phyloP scores from a whole-genome alignment of 495 filamentous ascomycete genomes.

The Acidomyces sp. region DNA sequence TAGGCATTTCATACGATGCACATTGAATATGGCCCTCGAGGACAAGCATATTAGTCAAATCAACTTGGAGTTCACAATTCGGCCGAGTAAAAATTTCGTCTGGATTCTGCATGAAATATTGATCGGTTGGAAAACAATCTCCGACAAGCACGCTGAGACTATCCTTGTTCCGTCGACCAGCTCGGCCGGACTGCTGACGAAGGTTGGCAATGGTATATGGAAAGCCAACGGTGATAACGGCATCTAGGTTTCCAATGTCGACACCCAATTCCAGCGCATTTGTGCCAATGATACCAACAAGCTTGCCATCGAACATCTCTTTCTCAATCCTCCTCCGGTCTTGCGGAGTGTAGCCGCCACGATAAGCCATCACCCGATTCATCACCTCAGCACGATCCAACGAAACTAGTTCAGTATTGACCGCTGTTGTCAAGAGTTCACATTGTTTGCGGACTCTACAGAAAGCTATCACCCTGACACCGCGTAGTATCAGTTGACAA shows the following conservation, averaged over 20 bases:
- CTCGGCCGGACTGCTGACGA: slow-evolving; percentile 86
- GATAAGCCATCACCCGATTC: slow-evolving; percentile 81
- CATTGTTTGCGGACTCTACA: slow-evolving; percentile 77
- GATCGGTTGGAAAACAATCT: slow-evolving; percentile 85
- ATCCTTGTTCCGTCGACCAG: slow-evolving; percentile 86
- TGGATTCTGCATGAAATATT: slow-evolving; percentile 93
- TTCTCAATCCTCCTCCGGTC: slow-evolving; percentile 81
- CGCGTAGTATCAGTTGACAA: slow-evolving; percentile 75
- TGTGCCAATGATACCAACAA: slow-evolving; percentile 88
- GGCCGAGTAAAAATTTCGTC: slow-evolving; percentile 92
- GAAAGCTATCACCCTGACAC: slow-evolving; percentile 89
- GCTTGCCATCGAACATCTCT: slow-evolving; percentile 93
- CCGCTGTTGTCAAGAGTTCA: slow-evolving; percentile 68
- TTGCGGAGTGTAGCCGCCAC: slow-evolving; percentile 91
- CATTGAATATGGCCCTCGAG: slow-evolving; percentile 92
- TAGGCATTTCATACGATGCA: slow-evolving; percentile 89
- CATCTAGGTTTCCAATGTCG: slow-evolving; percentile 90
- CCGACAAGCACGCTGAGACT: slow-evolving; percentile 83
- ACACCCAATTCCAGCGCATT: slow-evolving; percentile 87
- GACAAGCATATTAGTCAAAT: slow-evolving; percentile 80
- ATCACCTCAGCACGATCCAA: slow-evolving; percentile 63
- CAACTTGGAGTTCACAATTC: slow-evolving; percentile 77
- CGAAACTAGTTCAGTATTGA: slow-evolving; percentile 58
- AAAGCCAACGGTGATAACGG: slow-evolving; percentile 86
- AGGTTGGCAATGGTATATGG: slow-evolving; percentile 91